Evolutionary conservation across 441 rosid genomes (phyloP).

Genomic region (Pelargonium cotyledonis): DNA sequence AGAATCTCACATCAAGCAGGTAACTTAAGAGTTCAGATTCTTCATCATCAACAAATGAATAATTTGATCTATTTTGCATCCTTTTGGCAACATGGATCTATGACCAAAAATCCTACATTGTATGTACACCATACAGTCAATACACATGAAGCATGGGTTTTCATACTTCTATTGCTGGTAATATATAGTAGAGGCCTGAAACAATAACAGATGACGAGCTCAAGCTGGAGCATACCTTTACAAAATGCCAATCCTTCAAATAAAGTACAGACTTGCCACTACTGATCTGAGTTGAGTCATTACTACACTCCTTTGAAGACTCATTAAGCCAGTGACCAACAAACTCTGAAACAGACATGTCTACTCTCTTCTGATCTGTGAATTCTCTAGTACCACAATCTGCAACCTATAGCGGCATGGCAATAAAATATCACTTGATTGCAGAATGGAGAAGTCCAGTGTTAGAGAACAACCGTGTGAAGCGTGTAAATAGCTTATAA

Average conservation of each 20-base stretch:
- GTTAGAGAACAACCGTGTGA: not conserved
- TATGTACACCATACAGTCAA: too few species aligned
- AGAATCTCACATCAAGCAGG: too few species aligned
- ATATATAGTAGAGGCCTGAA: not conserved
- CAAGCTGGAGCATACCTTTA: slow-evolving; percentile 40
- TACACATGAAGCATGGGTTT: slow-evolving; percentile 7
- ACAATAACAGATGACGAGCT: not conserved
- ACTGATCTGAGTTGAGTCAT: slow-evolving; percentile 14
- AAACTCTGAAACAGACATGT: slow-evolving; percentile 74
- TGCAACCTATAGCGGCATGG: slow-evolving; percentile 49
- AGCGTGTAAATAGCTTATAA: not conserved
- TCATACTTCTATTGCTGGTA: not conserved
- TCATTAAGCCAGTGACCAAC: slow-evolving; percentile 42
- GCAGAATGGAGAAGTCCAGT: not conserved
- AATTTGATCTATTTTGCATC: too few species aligned
- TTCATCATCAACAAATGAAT: too few species aligned
- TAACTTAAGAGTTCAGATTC: too few species aligned
- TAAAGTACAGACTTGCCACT: slow-evolving; percentile 44
- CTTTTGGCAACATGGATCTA: too few species aligned
- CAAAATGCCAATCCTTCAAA: slow-evolving; percentile 97
- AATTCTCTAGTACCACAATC: slow-evolving; percentile 72
- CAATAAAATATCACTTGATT: not conserved
- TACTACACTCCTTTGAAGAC: slow-evolving; percentile 16
- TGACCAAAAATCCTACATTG: too few species aligned
- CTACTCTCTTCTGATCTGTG: slow-evolving; percentile 79